Evolutionary conservation across 75 land plant species (phyloP), one percentile per base, ranked within the genome.

Genomic region (Sequoia sempervirens): DNA sequence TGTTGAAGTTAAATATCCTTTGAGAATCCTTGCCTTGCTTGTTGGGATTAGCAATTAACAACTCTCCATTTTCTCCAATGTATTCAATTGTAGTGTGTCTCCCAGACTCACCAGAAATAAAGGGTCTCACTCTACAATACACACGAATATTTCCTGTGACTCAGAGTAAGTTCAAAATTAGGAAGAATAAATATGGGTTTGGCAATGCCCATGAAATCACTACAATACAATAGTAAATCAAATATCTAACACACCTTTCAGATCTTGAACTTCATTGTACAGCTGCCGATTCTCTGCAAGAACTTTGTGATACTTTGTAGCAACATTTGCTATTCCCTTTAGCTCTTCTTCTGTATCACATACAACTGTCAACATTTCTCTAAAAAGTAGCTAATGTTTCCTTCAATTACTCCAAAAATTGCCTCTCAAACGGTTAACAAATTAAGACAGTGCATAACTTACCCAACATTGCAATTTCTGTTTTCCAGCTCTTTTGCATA

Each of bases 51-150:
- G 79, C 47, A 64, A 97, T 87, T 45, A 96, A 85, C 64, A 97
- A 80, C 58, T 97, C 99, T 17, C 99, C 99, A 89, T 96, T 93
- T 75, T 94, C 95, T 89, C 98, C 96, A 86, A 96, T 86, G 85
- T 88, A 91, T 15, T 95, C 93, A 26, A 96, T 87, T 4, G 92
- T 91, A 12, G 91, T 93, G 36, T 86, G 87, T 80, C 87, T 92
- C 85, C 75, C 84, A 80, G 84, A 84, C 81, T 97, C 92, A 2
- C 95, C 96, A 12, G 88, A 82, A 83, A 93, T 96, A 84, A 97
- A 94, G 76, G 99, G 99, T 79, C 98, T 93, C 82, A 97, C 90
- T 3, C 98, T 92, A 82, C 99, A 97, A 85, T 94, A 96, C 9
- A 97, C 99, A 83, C 99, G 88, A 75, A 97, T 97, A 83, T 96